A percentile compares a stretch with the other conserved stretches of the same genome.
phyloP scores from a whole-genome alignment of 192 early-diverging fungal species.

The Haplosporangium gracile region DNA sequence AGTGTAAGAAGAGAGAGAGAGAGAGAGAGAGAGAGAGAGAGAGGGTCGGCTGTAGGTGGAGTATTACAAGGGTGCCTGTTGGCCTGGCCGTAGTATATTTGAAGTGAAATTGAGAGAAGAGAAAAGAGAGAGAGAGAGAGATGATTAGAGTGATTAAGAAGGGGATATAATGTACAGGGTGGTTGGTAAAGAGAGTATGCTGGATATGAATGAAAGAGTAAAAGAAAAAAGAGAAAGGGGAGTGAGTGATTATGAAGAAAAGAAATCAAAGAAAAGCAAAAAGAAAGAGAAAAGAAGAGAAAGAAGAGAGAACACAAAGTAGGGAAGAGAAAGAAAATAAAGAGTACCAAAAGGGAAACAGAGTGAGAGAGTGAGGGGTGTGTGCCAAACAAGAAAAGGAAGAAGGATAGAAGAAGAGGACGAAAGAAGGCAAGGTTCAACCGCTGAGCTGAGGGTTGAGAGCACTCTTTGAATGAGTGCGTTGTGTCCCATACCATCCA shows the following conservation, averaged over 20 bases:
- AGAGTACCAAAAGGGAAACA: neutral
- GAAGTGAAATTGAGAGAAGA: neutral
- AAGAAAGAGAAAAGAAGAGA: neutral
- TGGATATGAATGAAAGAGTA: neutral
- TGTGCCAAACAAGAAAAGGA: neutral
- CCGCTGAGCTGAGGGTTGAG: slow-evolving; percentile 10
- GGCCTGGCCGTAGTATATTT: slow-evolving; percentile 2
- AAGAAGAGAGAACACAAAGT: neutral
- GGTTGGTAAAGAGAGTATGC: neutral
- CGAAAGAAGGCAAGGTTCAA: slow-evolving; percentile 5
- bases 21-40: neutral
- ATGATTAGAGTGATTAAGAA: neutral
- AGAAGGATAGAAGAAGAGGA: neutral
- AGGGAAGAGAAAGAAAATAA: too few relatives aligned
- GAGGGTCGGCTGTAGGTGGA: neutral
- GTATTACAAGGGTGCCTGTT: too few relatives aligned
- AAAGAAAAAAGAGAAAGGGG: neutral
- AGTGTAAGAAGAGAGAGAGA: neutral
- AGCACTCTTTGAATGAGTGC: neutral
- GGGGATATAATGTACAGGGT: slow-evolving; percentile 1
- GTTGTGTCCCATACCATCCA: neutral
- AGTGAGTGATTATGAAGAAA: neutral
- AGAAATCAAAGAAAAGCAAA: neutral
- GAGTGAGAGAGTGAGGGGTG: neutral
- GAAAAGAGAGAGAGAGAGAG: neutral